Percentiles rank a stretch among this genome's conserved stretches.
Evolutionary conservation across 192 early-diverging fungal species (phyloP).

Genomic region (Linnemannia hyalina): DNA sequence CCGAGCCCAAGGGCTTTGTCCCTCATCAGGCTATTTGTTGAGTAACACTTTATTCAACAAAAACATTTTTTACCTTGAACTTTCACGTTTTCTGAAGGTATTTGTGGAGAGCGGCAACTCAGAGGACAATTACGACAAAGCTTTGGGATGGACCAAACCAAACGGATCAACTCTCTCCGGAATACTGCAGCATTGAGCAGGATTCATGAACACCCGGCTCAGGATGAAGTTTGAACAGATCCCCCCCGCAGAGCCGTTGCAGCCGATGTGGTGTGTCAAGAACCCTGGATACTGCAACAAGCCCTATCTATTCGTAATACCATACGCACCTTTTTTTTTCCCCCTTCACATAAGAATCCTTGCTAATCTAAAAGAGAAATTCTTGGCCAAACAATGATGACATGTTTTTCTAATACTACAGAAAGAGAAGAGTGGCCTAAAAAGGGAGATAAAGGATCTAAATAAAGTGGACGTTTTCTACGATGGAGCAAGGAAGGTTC

Average conservation of each 20-base stretch:
- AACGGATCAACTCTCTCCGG: slow-evolving; percentile 61
- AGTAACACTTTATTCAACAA: no score
- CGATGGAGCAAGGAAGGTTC: background rate
- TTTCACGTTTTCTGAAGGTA: background rate
- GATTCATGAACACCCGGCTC: slow-evolving; percentile 79
- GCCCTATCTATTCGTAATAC: slow-evolving; percentile 19
- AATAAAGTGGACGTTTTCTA: background rate
- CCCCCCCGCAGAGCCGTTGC: slow-evolving; percentile 73
- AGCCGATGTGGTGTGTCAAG: slow-evolving; percentile 79
- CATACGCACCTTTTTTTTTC: no score
- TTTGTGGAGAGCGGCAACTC: slow-evolving; percentile 73
- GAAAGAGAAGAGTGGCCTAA: no score
- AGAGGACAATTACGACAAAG: slow-evolving; percentile 61
- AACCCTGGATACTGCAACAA: slow-evolving; percentile 59
- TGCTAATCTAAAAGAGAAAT: no score
- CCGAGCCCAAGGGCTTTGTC: no score
- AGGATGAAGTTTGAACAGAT: slow-evolving; percentile 75
- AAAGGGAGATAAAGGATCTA: background rate
- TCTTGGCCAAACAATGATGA: no score
- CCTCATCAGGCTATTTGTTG: no score
- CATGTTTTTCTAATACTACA: no score
- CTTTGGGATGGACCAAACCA: slow-evolving; percentile 58
- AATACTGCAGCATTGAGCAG: slow-evolving; percentile 71
- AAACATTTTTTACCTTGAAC: no score
- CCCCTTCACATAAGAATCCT: no score